phyloP scores from a whole-genome alignment of 2,329 filamentous ascomycete species.

The Claviceps digitariae region DNA sequence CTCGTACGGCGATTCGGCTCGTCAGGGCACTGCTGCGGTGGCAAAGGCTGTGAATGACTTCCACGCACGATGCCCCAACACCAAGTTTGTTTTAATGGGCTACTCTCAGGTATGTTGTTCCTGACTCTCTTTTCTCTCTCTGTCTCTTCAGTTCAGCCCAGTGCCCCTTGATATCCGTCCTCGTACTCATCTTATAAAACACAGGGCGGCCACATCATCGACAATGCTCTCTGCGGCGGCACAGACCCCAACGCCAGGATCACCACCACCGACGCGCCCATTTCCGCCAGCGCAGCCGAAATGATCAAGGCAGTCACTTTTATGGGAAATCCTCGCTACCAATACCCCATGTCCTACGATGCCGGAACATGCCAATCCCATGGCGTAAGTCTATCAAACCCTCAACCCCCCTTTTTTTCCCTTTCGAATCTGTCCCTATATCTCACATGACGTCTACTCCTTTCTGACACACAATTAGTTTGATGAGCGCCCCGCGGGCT shows the following conservation, averaged over 20 bases:
- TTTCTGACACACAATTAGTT: conserved; percentile 29
- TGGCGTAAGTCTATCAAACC: not conserved
- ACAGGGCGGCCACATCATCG: conserved; percentile 49
- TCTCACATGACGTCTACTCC: not conserved
- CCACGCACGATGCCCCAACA: conserved; percentile 40
- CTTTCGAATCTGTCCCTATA: not conserved
- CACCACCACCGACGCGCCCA: conserved; percentile 26
- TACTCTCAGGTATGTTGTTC: conserved; percentile 40
- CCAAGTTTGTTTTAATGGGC: conserved; percentile 45
- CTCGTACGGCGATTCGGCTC: conserved; percentile 42
- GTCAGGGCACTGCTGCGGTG: not conserved
- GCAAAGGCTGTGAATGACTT: conserved; percentile 35
- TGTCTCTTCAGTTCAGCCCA: no score
- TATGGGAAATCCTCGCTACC: conserved; percentile 49
- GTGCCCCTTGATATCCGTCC: no score
- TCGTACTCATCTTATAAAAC: no score
- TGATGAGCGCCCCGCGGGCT: conserved; percentile 42
- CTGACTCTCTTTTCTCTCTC: no score
- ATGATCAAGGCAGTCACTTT: conserved; percentile 52
- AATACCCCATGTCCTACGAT: conserved; percentile 40
- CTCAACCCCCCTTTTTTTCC: not conserved
- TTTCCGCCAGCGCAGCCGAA: conserved; percentile 32
- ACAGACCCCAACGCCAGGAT: conserved; percentile 32
- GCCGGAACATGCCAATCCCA: conserved; percentile 22
- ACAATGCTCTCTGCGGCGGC: conserved; percentile 50